Evolutionary conservation across 805 yeast genomes (phyloP).

Genomic region (Pichia insulana): DNA sequence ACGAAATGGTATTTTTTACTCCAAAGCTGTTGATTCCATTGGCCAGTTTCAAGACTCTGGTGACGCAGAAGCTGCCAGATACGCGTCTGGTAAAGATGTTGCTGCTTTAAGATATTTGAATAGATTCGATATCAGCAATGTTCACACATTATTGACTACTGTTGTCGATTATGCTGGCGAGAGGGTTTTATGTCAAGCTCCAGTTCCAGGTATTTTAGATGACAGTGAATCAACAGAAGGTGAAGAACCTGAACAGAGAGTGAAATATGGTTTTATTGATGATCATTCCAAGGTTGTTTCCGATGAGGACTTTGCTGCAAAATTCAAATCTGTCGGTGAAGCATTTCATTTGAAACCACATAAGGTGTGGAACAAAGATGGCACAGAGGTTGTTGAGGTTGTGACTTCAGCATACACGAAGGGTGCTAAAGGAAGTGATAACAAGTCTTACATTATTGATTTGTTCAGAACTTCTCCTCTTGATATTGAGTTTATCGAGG

Average conservation of each 20-base stretch:
- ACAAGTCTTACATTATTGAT: slow-evolving; percentile 77
- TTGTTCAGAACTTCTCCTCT: slow-evolving; percentile 76
- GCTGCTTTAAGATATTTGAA: slow-evolving; percentile 62
- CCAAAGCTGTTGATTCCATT: slow-evolving; percentile 61
- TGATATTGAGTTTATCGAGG: slow-evolving; percentile 68
- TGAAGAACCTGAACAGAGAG: slow-evolving; percentile 36
- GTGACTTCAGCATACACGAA: slow-evolving; percentile 71
- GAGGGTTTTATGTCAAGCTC: slow-evolving; percentile 85
- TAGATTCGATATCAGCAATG: slow-evolving; percentile 51
- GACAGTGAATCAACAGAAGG: slow-evolving; percentile 30
- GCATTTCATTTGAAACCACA: slow-evolving; percentile 74
- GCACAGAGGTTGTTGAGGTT: slow-evolving; percentile 36
- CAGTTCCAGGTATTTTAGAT: slow-evolving; percentile 82
- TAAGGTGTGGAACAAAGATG: slow-evolving; percentile 40
- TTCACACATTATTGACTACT: slow-evolving; percentile 71
- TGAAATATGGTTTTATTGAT: slow-evolving; percentile 69
- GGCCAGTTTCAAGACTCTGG: slow-evolving; percentile 62
- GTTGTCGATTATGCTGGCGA: slow-evolving; percentile 86
- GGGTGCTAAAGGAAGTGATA: slow-evolving; percentile 80
- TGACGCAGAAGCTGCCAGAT: slow-evolving; percentile 80
- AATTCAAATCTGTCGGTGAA: slow-evolving; percentile 55
- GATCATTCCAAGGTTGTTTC: slow-evolving; percentile 41
- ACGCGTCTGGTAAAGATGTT: slow-evolving; percentile 71
- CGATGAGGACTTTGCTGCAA: slow-evolving; percentile 44
- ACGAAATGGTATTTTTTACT: slow-evolving; percentile 80